Conservation (phyloP, 768 basidiomycete genomes). For the Pulveroboletus frians region DNA sequence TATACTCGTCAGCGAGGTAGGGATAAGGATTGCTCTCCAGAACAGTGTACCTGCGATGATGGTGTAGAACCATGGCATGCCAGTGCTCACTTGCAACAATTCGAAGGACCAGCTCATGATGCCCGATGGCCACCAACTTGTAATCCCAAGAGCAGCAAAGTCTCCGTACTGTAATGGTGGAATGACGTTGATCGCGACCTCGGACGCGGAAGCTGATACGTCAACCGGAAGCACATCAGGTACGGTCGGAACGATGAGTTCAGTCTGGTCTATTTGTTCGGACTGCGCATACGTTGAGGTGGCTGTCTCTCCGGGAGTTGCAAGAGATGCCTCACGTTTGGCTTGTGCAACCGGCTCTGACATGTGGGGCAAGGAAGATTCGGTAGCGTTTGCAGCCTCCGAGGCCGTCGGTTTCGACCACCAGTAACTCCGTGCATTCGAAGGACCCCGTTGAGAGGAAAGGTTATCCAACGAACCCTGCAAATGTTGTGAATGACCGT, state of each 20-base stretch:
- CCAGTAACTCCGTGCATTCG: constrained; percentile 28
- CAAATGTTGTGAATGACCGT: constrained; percentile 6
- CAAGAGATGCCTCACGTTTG: not conserved
- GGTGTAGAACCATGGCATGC: constrained; percentile 81
- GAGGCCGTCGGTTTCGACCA: constrained; percentile 25
- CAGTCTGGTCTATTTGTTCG: not conserved
- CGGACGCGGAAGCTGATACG: constrained; percentile 4
- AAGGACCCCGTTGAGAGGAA: constrained; percentile 9
- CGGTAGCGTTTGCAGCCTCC: not conserved
- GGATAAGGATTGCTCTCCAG: constrained; percentile 58
- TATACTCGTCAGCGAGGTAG: constrained; percentile 51
- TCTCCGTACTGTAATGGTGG: constrained; percentile 66
- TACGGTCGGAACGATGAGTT: not conserved
- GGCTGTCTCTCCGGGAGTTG: not conserved
- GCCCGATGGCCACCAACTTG: constrained; percentile 64
- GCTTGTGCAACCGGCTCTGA: constrained; percentile 4
- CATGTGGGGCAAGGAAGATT: not conserved
- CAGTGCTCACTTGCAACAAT: constrained; percentile 59
- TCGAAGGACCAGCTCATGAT: constrained; percentile 61
- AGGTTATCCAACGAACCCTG: constrained; percentile 1
- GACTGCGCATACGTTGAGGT: not conserved
- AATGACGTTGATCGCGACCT: constrained; percentile 25
- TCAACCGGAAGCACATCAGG: constrained; percentile 7
- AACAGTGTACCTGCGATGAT: constrained; percentile 61
- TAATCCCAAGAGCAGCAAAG: constrained; percentile 61